Evolutionary conservation across 83 land plant genomes (phyloP).

Genomic region (Diphasiastrum complanatum): DNA sequence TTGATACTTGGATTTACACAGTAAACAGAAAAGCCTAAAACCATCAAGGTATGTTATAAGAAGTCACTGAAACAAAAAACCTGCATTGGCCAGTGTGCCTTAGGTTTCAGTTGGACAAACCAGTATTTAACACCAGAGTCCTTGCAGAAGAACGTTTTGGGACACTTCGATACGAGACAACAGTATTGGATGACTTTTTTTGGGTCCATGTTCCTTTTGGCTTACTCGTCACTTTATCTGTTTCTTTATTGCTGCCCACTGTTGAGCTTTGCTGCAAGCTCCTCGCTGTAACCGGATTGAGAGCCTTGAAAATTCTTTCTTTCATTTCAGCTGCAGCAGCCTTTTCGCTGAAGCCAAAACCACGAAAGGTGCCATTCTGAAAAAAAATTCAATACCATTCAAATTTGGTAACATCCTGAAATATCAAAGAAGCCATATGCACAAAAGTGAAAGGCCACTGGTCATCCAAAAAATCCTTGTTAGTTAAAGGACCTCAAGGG

Average conservation of each 20-base stretch:
- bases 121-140: conserved; percentile 7
- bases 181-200: conserved; percentile 1
- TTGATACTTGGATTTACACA: no score
- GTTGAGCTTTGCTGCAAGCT: conserved; percentile 1
- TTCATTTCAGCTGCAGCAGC: conserved; percentile 32
- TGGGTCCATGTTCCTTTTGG: neutral
- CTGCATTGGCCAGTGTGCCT: neutral
- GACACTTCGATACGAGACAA: conserved; percentile 21
- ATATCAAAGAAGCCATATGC: no score
- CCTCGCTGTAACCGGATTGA: conserved; percentile 24
- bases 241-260: no score
- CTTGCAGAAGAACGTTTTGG: conserved; percentile 26
- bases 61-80: neutral
- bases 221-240: no score
- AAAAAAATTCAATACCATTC: no score
- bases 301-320: conserved; percentile 21
- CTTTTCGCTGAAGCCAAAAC: conserved; percentile 35
- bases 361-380: conserved; percentile 40
- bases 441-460: no score
- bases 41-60: no score
- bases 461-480: no score
- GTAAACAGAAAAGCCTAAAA: no score
- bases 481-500: no score
- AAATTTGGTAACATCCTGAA: no score
- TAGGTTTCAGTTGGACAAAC: no score